These are phyloP conservation scores for Aspergillus unguis DNA, from an alignment of 2,329 filamentous ascomycete species.

Conservation along the genomic window DNA sequence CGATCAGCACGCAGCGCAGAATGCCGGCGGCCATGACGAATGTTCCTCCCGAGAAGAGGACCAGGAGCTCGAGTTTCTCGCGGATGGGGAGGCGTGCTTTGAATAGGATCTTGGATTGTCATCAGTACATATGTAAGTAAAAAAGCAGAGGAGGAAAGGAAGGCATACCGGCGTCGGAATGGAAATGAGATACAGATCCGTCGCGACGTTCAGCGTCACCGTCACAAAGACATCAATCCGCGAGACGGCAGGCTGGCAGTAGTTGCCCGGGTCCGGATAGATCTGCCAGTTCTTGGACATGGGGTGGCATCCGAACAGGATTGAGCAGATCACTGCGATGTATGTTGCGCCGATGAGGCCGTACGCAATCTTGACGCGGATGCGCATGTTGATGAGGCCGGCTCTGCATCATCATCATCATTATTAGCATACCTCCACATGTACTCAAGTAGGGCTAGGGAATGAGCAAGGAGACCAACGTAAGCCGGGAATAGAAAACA, in stretches of 20 bases:
- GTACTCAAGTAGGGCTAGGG: no score
- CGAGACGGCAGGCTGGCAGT: slow-evolving; percentile 51
- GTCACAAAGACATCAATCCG: slow-evolving; percentile 52
- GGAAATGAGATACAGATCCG: slow-evolving; percentile 58
- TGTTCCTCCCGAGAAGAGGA: slow-evolving; percentile 55
- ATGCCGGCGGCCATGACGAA: slow-evolving; percentile 57
- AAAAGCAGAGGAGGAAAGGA: no score
- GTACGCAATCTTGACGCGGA: slow-evolving; percentile 52
- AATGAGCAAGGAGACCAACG: slow-evolving; percentile 27
- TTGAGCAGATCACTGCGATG: slow-evolving; percentile 48
- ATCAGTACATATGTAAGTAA: no score
- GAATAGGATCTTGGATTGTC: slow-evolving; percentile 49
- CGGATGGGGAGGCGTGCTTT: slow-evolving; percentile 47
- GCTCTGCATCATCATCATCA: slow-evolving; percentile 25
- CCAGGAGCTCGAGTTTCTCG: slow-evolving; percentile 52
- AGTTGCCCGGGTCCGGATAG: slow-evolving; percentile 54
- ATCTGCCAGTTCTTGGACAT: slow-evolving; percentile 59
- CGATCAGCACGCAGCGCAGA: slow-evolving; percentile 52
- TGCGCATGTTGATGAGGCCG: slow-evolving; percentile 40
- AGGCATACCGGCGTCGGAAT: slow-evolving; percentile 54
- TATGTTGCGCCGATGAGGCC: slow-evolving; percentile 50
- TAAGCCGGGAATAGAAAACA: slow-evolving; percentile 56
- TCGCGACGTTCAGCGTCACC: slow-evolving; percentile 52
- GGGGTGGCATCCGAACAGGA: slow-evolving; percentile 54
- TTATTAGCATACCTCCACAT: neutral